Base-by-base conservation (phyloP, 192 early-diverging fungal genomes). In the Backusella australiensis region DNA sequence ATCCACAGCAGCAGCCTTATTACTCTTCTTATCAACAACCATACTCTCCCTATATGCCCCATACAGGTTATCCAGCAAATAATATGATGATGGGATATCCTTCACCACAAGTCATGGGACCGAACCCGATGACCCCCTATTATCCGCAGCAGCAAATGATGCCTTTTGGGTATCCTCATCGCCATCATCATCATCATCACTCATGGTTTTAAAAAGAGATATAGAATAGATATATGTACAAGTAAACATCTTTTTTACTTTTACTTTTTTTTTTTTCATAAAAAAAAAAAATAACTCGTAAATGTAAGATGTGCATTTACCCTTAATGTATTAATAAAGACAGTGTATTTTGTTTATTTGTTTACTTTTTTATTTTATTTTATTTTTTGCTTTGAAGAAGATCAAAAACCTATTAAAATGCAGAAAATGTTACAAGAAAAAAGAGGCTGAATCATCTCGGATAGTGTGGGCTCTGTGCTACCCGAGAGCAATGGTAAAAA, bases 91-190 rank as follows among this genome's bases (percentile, higher is more conserved):
- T 69, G 35, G 17, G 19, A 34, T 35, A 69, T 12, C 67, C 56
- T 63, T 63, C 56, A 23, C 8, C 3, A 3, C 56, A 29, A 63
- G 19, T 35, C 36, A 69, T 69, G 68, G 68, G 68, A 69, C 36
- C 36, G 0, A 67, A 63, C 56, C 56, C 23, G 56, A 63, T 63
- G 56, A 63, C 21, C 4, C 23, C 66, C n/a, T 69, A 38, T 41
- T 69, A 23, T 39, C 68, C 68, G 21, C 68, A 69, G 36, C 38
- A 69, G 39, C 68, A 69, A 69, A 41, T 69, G 68, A 39, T 69
- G 19, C 68, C 68, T 3, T 69, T 38, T 39, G 68, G 35, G 1
- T 23, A 63, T 63, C 56, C 56, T 14, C 56, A 63, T 29, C 21
- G 2, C n/a, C 19, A 21, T 9, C 56, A 14, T 5, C 56, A 29